These are phyloP conservation scores for Ganoderma sinense DNA, from an alignment of 1,284 basidiomycete genomes.

Conservation along the genomic window DNA sequence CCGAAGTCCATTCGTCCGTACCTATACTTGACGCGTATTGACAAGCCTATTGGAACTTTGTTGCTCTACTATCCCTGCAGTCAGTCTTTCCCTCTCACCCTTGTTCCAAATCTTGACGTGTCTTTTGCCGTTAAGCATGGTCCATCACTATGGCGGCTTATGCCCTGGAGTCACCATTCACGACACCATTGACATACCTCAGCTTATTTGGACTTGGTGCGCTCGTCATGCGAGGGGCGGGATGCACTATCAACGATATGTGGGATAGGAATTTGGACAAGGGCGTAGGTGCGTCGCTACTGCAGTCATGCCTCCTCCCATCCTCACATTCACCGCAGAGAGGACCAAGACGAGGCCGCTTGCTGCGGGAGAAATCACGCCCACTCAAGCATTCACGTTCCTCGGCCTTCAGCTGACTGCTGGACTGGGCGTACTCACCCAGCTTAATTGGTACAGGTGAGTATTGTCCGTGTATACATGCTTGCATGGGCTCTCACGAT, in stretches of 20 bases:
- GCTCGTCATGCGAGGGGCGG: constrained; percentile 96
- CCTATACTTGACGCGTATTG: constrained; percentile 85
- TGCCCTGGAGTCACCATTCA: constrained; percentile 68
- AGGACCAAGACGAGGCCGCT: constrained; percentile 76
- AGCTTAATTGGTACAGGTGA: constrained; percentile 95
- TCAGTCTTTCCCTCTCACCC: constrained; percentile 47
- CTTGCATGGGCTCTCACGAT: background rate
- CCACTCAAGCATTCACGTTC: constrained; percentile 82
- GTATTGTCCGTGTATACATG: constrained; percentile 27
- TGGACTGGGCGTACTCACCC: constrained; percentile 90
- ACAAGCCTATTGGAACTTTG: constrained; percentile 96
- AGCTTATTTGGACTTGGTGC: constrained; percentile 91
- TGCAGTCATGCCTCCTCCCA: background rate
- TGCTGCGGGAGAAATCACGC: constrained; percentile 85
- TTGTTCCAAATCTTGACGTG: background rate
- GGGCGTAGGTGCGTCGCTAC: constrained; percentile 78
- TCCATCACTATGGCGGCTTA: constrained; percentile 95
- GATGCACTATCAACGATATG: constrained; percentile 99
- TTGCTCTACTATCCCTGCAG: constrained; percentile 94
- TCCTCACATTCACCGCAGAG: constrained; percentile 53
- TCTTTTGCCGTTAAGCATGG: constrained; percentile 71
- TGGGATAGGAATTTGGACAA: constrained; percentile 95
- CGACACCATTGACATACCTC: constrained; percentile 78
- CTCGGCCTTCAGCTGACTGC: constrained; percentile 85
- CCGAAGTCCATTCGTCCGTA: constrained; percentile 78